These are phyloP conservation scores for Neofusicoccum cordaticola DNA, from an alignment of 2,329 filamentous ascomycete genomes.

Conservation along the genomic window DNA sequence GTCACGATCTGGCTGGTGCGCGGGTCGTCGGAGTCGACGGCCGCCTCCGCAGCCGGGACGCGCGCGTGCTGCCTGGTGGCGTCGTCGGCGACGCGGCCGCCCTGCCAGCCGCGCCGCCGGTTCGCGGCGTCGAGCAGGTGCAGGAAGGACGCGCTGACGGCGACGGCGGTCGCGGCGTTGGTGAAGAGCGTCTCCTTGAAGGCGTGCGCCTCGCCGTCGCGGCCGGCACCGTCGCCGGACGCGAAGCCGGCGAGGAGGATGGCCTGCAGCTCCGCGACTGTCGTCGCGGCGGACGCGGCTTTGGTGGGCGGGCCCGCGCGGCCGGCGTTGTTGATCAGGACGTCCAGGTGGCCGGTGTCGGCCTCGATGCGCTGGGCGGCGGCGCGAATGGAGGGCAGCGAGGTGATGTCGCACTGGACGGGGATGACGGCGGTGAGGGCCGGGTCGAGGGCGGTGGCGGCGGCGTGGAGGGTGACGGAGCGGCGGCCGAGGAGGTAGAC, in stretches of 20 bases:
- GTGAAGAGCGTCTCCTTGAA: constrained; percentile 19
- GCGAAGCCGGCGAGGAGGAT: constrained; percentile 33
- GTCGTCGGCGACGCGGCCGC: constrained; percentile 28
- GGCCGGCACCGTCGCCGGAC: background rate
- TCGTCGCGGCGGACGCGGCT: constrained; percentile 40
- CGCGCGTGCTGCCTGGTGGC: constrained; percentile 21
- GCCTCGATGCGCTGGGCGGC: constrained; percentile 43
- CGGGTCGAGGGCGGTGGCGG: constrained; percentile 34
- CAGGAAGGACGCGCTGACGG: constrained; percentile 45
- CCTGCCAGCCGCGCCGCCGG: constrained; percentile 38
- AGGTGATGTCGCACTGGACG: constrained; percentile 42
- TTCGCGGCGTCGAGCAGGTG: constrained; percentile 47
- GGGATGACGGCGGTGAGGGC: constrained; percentile 32
- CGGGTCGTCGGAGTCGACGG: constrained; percentile 31
- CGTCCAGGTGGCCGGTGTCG: constrained; percentile 49
- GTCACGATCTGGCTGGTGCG: constrained; percentile 47
- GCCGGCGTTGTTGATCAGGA: constrained; percentile 42
- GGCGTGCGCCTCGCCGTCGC: constrained; percentile 20
- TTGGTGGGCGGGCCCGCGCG: constrained; percentile 44
- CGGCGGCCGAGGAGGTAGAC: constrained; percentile 48
- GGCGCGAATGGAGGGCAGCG: constrained; percentile 39
- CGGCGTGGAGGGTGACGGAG: constrained; percentile 39
- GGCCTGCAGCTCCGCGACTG: constrained; percentile 44
- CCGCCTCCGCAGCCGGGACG: constrained; percentile 21
- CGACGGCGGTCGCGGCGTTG: constrained; percentile 45